These are phyloP conservation scores for Neonectria sp. DNA, from an alignment of 2,329 filamentous ascomycete genomes.

Conservation along the genomic window DNA sequence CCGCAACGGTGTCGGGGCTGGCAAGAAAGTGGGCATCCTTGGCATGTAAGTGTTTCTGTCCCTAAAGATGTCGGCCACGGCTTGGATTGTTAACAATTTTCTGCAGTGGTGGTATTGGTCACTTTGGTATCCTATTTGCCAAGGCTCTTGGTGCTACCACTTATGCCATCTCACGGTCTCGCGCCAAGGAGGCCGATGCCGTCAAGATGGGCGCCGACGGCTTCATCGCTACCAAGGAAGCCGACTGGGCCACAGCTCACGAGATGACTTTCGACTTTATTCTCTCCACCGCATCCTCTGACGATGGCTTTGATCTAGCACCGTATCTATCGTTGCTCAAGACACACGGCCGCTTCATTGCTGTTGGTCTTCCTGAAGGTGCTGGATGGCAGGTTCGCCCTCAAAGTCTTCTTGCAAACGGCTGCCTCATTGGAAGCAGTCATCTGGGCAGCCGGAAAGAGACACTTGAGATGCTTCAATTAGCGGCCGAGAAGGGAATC, in stretches of 20 bases:
- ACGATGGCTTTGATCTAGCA: conserved; percentile 66
- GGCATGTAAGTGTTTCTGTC: conserved; percentile 22
- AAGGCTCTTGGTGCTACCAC: conserved; percentile 74
- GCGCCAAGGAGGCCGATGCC: conserved; percentile 65
- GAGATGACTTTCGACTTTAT: conserved; percentile 66
- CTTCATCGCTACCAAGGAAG: conserved; percentile 48
- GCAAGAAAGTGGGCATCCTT: conserved; percentile 74
- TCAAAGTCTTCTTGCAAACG: conserved; percentile 70
- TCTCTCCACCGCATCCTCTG: conserved; percentile 60
- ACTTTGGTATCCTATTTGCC: conserved; percentile 75
- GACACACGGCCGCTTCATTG: conserved; percentile 71
- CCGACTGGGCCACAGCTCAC: conserved; percentile 65
- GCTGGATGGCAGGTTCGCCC: conserved; percentile 60
- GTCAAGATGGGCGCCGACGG: conserved; percentile 67
- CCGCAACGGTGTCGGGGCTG: conserved; percentile 72
- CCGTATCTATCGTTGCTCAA: conserved; percentile 72
- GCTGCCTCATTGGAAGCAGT: conserved; percentile 59
- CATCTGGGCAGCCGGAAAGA: conserved; percentile 62
- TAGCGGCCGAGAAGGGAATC: conserved; percentile 67
- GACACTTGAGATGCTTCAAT: conserved; percentile 68
- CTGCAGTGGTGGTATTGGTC: conserved; percentile 69
- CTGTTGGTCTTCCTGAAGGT: conserved; percentile 74
- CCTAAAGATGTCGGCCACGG: neutral
- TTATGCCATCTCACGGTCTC: conserved; percentile 67
- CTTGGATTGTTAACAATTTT: conserved; percentile 51